Evolutionary conservation across 345 rosid genomes (phyloP), one percentile per base, ranked within the genome.

Genomic region (Camelina sativa): DNA sequence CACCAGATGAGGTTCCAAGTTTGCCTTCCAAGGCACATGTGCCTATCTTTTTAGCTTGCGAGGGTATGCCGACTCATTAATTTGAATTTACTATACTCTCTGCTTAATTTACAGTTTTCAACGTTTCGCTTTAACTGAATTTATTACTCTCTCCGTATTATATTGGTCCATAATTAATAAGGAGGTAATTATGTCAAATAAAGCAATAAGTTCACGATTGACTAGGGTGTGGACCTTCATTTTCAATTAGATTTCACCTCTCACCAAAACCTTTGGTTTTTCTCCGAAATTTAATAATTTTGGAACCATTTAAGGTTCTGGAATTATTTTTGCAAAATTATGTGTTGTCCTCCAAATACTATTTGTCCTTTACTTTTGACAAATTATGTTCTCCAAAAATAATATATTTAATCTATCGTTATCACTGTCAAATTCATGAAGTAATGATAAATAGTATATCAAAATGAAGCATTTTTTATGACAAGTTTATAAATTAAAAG

Each of bases 161-260:
- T 28, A 28, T 28, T 28, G 8, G 0, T 8, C 9, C 19, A 30
- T 25, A 28, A 12, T 55, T 5, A 30, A 56, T n/a, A 32, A 32
- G 35, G 15, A 51, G 35, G 35, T 65, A 6, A 34, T 34, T 34
- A 34, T 34, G 37, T 34, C 37, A 52, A 67, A 67, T 38, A 25
- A 28, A 43, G 30, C 62, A n/a, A 6, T 68, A 11, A 58, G n/a
- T 32, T 13, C 11, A 44, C 60, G 47, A 46, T 47, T 34, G 35
- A 59, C 50, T 46, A 28, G 16, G 22, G 65, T 58, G n/a, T 19
- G 65, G 65, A 70, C 59, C 10, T 15, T 61, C 5, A 15, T 44
- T 44, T 44, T 15, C 48, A 28, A 28, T 28, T 44, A 44, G 17
- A 44, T 5, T 44, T 44, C 1, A 28, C 30, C 32, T 11, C 13